Evolutionary conservation across 768 basidiomycete species (phyloP).

Genomic region (Trametes cinnabarina): DNA sequence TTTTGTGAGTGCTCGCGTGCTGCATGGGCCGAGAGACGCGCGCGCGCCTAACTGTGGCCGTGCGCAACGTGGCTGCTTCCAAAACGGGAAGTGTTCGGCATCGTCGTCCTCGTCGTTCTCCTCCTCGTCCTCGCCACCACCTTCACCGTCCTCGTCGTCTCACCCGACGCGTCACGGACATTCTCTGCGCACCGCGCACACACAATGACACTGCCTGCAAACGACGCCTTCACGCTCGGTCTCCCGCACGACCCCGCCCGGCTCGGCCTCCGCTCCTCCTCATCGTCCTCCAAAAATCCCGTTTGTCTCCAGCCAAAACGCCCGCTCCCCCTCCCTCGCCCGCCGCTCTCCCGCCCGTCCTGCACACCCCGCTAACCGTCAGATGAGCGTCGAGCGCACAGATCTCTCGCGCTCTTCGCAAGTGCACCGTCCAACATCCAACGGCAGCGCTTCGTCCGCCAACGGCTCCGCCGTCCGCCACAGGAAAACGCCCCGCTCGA

Average conservation of each 20-base stretch:
- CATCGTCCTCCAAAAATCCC: conserved; percentile 22
- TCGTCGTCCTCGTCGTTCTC: background rate
- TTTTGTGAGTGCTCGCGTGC: no score
- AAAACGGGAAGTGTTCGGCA: background rate
- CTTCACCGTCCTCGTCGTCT: background rate
- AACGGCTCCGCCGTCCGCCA: conserved; percentile 1
- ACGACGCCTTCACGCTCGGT: conserved; percentile 26
- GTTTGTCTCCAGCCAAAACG: conserved; percentile 18
- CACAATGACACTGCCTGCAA: conserved; percentile 22
- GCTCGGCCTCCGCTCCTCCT: conserved; percentile 22
- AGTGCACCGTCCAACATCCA: background rate
- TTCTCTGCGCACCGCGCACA: background rate
- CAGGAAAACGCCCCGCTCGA: conserved; percentile 9
- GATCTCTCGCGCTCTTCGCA: background rate
- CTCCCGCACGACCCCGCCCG: conserved; percentile 20
- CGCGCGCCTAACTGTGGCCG: background rate
- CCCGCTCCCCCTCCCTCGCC: conserved; percentile 15
- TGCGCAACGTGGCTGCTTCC: background rate
- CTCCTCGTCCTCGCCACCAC: background rate
- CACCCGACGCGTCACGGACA: background rate
- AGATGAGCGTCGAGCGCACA: conserved; percentile 9
- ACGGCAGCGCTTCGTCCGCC: conserved; percentile 2
- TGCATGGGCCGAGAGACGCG: background rate
- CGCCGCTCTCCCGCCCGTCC: conserved; percentile 1
- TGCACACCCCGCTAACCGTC: background rate